Evolutionary conservation across 805 yeast genomes (phyloP), one percentile per base, ranked within the genome.

Genomic region (Zygosaccharomyces bisporus): DNA sequence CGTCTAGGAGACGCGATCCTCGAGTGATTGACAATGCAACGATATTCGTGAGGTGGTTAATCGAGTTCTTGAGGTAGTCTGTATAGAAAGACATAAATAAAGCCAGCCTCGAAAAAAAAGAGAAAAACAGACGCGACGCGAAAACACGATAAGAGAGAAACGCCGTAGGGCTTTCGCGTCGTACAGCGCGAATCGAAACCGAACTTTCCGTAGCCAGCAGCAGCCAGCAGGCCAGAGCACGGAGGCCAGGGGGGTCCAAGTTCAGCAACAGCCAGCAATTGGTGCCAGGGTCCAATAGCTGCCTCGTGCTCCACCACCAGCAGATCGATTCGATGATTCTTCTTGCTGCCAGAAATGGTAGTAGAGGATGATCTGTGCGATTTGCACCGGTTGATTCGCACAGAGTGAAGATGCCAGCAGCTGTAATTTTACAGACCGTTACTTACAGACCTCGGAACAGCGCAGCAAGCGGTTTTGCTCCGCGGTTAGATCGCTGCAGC

Each of bases 1-100:
- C n/a, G n/a, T 27, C 31, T n/a, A n/a, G 25, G 25, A 25, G 14
- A 37, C 40, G 40, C 40, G 40, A 37, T 37, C 17, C 30, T 17
- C 23, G 25, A 5, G 16, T 3, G 40, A 37, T 37, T 25, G 32
- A 37, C 40, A 25, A 10, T 37, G 40, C 33, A 17, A n/a, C n/a
- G 21, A 37, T 37, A 25, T 25, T 37, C 40, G 40, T 37, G 32
- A 5, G 20, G 20, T 17, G 16, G 32, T 37, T 12, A 17, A 25
- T 37, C 40, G 13, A 24, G 27, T 14, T 9, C n/a, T 37, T 32
- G 40, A 29, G 33, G 7, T 24, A 6, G 17, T 25, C 32, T 37
- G 31, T 25, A 25, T n/a, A 37, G 32, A 25, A 25, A 24, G 7
- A 24, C 18, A 24, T 37, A 37, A 37, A 37, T 30, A 37, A 17